Percentiles rank a stretch among this genome's conserved stretches.
These are phyloP conservation scores for Barnettozyma pratensis DNA, from an alignment of 805 yeast species.

Conservation along the genomic window DNA sequence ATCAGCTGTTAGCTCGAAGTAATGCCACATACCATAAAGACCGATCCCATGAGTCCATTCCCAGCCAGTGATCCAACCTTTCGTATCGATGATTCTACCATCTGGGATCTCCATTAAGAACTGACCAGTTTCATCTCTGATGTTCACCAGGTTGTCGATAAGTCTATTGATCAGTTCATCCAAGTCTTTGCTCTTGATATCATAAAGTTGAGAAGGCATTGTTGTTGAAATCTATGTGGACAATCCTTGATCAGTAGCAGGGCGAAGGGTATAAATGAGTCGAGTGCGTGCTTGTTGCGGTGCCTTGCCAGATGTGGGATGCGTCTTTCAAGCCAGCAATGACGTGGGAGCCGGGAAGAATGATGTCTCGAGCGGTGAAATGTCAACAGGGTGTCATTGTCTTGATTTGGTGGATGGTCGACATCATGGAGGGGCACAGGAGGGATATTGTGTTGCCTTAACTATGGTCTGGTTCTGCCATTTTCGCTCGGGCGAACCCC, in stretches of 20 bases:
- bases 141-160: conserved; percentile 8
- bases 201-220: conserved; percentile 9
- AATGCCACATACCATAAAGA: conserved; percentile 14
- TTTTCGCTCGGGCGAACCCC: too few relatives aligned
- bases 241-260: background rate
- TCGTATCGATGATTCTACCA: conserved; percentile 12
- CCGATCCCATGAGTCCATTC: conserved; percentile 17
- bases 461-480: too few relatives aligned
- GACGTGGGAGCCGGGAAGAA: too few relatives aligned
- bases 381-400: too few relatives aligned
- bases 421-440: too few relatives aligned
- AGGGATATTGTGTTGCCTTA: too few relatives aligned
- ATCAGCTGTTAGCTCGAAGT: conserved; percentile 5
- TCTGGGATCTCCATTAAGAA: conserved; percentile 12
- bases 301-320: too few relatives aligned
- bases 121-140: conserved; percentile 10
- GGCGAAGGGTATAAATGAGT: background rate
- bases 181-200: conserved; percentile 6
- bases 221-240: background rate
- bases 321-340: too few relatives aligned
- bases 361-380: too few relatives aligned
- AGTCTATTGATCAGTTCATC: conserved; percentile 9
- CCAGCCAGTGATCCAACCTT: conserved; percentile 16
- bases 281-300: background rate
- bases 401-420: too few relatives aligned